Percentiles rank a stretch among this genome's conserved stretches.
These are phyloP conservation scores for Arxiozyma bovina DNA, from an alignment of 1,139 yeast genomes.

Conservation along the genomic window DNA sequence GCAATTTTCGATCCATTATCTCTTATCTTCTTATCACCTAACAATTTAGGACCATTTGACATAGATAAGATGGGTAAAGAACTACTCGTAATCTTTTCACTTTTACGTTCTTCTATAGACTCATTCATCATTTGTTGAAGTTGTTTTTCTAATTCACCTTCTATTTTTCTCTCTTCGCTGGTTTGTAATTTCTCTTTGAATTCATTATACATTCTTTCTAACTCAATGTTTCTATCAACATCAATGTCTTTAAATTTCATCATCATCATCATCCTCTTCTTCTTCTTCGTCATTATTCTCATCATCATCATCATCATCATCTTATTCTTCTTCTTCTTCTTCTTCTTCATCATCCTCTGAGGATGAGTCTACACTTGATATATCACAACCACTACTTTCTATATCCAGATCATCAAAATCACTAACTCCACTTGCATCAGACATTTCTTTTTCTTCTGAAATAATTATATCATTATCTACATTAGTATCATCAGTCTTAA, in stretches of 20 bases:
- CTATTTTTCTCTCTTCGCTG: conserved; percentile 40
- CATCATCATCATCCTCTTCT: conserved; percentile 11
- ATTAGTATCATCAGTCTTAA: conserved; percentile 11
- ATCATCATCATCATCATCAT: conserved; percentile 12
- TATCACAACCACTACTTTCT: conserved; percentile 15
- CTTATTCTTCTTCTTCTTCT: conserved; percentile 11
- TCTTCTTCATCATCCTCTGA: conserved; percentile 16
- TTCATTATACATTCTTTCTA: conserved; percentile 31
- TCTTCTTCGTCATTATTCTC: conserved; percentile 11
- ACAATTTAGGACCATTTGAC: neutral
- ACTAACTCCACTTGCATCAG: conserved; percentile 16
- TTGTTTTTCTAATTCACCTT: conserved; percentile 47
- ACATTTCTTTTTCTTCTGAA: conserved; percentile 25
- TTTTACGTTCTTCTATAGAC: conserved; percentile 37
- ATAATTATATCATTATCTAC: conserved; percentile 24
- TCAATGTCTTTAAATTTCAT: conserved; percentile 23
- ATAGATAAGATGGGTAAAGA: conserved; percentile 20
- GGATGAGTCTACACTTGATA: conserved; percentile 14
- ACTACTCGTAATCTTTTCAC: conserved; percentile 20
- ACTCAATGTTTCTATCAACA: conserved; percentile 25
- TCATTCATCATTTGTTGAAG: conserved; percentile 43
- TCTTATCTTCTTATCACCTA: neutral
- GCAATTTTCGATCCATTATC: conserved; percentile 30
- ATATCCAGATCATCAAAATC: conserved; percentile 13
- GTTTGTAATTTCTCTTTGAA: conserved; percentile 31